Conservation (phyloP, 257 asterid species). For the Knoxia roxburghii region DNA sequence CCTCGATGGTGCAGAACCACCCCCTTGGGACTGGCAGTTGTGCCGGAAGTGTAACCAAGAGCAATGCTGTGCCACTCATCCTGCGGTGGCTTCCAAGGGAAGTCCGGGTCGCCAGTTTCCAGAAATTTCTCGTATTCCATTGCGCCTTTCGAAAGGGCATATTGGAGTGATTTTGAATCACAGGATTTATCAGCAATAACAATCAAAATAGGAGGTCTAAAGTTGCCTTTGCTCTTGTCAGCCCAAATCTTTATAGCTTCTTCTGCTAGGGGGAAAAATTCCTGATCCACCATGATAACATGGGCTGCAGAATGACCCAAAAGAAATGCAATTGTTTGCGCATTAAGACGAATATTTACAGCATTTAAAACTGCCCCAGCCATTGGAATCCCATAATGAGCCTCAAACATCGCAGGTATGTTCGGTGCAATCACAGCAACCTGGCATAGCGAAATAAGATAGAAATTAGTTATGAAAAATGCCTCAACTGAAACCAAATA, state of each 20-base stretch:
- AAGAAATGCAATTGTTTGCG: constrained; percentile 72
- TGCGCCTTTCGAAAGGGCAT: constrained; percentile 71
- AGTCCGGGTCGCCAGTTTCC: constrained; percentile 66
- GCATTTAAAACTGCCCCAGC: constrained; percentile 90
- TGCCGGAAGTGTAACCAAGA: constrained; percentile 89
- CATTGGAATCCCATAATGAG: constrained; percentile 95
- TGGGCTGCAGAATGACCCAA: constrained; percentile 72
- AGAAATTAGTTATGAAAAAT: constrained; percentile 10
- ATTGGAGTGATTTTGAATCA: constrained; percentile 45
- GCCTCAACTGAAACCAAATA: neutral
- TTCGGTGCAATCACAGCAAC: constrained; percentile 95
- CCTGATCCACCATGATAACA: constrained; percentile 85
- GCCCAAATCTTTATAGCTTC: constrained; percentile 57
- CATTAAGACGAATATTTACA: constrained; percentile 80
- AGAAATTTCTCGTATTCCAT: constrained; percentile 74
- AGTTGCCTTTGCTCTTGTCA: constrained; percentile 38
- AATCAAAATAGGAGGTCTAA: constrained; percentile 48
- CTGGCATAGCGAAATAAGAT: constrained; percentile 32
- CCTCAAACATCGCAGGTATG: constrained; percentile 80
- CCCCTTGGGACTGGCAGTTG: constrained; percentile 96
- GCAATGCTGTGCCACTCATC: constrained; percentile 98
- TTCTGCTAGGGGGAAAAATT: constrained; percentile 65
- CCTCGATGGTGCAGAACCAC: constrained; percentile 95
- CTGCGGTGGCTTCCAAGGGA: constrained; percentile 72
- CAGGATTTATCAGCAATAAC: constrained; percentile 75